A percentile compares a stretch with the other conserved stretches of the same genome.
Evolutionary conservation across 208 protist genomes (phyloP).

Genomic region (Trypanosoma brucei): DNA sequence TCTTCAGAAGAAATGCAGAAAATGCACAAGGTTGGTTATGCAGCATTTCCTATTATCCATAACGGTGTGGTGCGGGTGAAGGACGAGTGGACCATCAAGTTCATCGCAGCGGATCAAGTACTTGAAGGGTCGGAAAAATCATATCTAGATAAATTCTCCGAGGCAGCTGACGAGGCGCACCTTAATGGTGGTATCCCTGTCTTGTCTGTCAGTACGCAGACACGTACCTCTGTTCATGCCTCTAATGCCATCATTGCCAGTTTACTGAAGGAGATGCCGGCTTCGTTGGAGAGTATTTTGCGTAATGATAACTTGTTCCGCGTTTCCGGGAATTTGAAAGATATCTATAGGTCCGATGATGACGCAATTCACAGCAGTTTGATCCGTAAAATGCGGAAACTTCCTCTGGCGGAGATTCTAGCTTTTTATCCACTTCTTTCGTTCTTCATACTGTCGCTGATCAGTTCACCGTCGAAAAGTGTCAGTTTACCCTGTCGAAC

Average conservation of each 20-base stretch:
- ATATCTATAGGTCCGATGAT: slow-evolving; percentile 9
- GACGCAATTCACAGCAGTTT: slow-evolving; percentile 48
- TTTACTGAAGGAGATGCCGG: slow-evolving; percentile 49
- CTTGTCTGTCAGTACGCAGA: slow-evolving; percentile 43
- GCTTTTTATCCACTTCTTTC: slow-evolving; percentile 84
- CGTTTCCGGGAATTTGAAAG: slow-evolving; percentile 31
- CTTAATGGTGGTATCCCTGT: slow-evolving; percentile 71
- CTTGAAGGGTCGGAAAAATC: slow-evolving; percentile 57
- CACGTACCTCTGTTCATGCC: slow-evolving; percentile 77
- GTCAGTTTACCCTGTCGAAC: slow-evolving; percentile 65
- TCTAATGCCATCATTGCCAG: slow-evolving; percentile 61
- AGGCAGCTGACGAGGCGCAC: slow-evolving; percentile 41
- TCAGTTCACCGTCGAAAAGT: slow-evolving; percentile 59
- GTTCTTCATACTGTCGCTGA: slow-evolving; percentile 67
- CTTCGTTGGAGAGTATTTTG: slow-evolving; percentile 40
- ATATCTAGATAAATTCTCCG: slow-evolving; percentile 72
- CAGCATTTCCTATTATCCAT: slow-evolving; percentile 63
- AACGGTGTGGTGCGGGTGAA: slow-evolving; percentile 68
- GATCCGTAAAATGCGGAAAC: slow-evolving; percentile 44
- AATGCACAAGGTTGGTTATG: slow-evolving; percentile 67
- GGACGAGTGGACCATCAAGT: slow-evolving; percentile 60
- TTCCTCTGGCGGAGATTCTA: slow-evolving; percentile 78
- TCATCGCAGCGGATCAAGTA: slow-evolving; percentile 67
- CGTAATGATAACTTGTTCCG: slow-evolving; percentile 47
- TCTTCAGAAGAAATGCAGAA: slow-evolving; percentile 37